A percentile compares a stretch with the other conserved stretches of the same genome.
phyloP scores from a whole-genome alignment of 2,329 filamentous ascomycete species.

The Chaetomiaceae sp. region DNA sequence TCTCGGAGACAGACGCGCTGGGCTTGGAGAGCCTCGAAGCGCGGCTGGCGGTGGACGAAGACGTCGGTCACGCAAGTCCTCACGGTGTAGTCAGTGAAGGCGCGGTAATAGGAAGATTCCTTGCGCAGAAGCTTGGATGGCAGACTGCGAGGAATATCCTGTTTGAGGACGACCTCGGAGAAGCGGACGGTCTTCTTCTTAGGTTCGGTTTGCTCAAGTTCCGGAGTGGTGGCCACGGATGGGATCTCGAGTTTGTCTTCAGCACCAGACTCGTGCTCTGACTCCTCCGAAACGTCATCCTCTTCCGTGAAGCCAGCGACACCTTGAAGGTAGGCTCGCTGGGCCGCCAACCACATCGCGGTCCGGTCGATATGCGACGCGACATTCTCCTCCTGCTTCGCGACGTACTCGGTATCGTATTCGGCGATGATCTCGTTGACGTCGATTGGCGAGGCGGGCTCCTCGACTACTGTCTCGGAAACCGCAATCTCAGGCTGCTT shows the following conservation, averaged over 20 bases:
- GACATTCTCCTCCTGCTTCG: slow-evolving; percentile 66
- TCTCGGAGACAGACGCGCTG: slow-evolving; percentile 70
- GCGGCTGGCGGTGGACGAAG: slow-evolving; percentile 77
- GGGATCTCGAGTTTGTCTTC: slow-evolving; percentile 36
- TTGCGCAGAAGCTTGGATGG: slow-evolving; percentile 50
- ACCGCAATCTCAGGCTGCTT: slow-evolving; percentile 26
- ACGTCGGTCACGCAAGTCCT: slow-evolving; percentile 65
- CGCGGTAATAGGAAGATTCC: slow-evolving; percentile 82
- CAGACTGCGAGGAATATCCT: slow-evolving; percentile 45
- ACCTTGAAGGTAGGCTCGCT: slow-evolving; percentile 70
- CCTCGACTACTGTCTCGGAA: slow-evolving; percentile 29
- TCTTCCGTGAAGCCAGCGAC: slow-evolving; percentile 52
- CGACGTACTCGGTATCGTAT: slow-evolving; percentile 71
- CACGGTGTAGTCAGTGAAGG: slow-evolving; percentile 71
- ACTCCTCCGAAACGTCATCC: slow-evolving; percentile 32
- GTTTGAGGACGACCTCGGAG: slow-evolving; percentile 49
- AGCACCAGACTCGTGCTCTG: slow-evolving; percentile 34
- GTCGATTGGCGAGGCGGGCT: slow-evolving; percentile 40
- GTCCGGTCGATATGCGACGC: slow-evolving; percentile 78
- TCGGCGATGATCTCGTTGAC: slow-evolving; percentile 63
- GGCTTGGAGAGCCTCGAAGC: slow-evolving; percentile 85
- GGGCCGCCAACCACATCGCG: slow-evolving; percentile 77
- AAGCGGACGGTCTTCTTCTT: slow-evolving; percentile 76
- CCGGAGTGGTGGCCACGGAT: slow-evolving; percentile 18
- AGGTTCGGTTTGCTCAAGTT: slow-evolving; percentile 17